Evolutionary conservation across 2,329 filamentous ascomycete genomes (phyloP), one percentile per base, ranked within the genome.

Genomic region (Daldinia eschscholtzii): DNA sequence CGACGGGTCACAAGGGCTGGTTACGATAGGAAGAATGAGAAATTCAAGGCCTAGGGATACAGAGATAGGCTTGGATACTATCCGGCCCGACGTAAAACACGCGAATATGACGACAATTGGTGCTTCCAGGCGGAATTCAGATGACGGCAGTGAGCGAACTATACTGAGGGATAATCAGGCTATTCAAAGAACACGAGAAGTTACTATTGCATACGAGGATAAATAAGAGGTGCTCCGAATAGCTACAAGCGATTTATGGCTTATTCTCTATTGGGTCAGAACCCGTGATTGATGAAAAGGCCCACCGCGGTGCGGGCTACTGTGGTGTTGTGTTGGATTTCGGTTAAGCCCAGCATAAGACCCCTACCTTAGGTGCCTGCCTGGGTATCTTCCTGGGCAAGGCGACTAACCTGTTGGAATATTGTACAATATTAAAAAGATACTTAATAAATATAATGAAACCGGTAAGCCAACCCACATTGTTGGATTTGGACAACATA

Each of bases 141-240:
- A 57, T 15, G 56, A 57, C 12, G 67, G 28, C 4, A 67, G 67
- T 28, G 57, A 70, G 7, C 26, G 35, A 26, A 60, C 57, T 39
- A 70, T 70, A 15, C 46, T 70, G 9, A 23, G 57, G 30, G 58
- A 57, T 1, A 55, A 50, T 6, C 50, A 61, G 6, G 37, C 53
- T 15, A 67, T 70, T 33, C 64, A 70, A 20, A 62, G 64, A 48
- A 67, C 50, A 12, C 35, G 57, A 7, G 64, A 70, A n/a, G 67
- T 70, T 26, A 70, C 64, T 2, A 48, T 70, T 20, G 53, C 28
- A 20, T 70, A 67, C 15, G 50, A 53, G 28, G 50, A 53, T 33
- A 35, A 53, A 15, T 6, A 12, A 23, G 4, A 18, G 44, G 12
- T 10, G 12, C 12, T 5, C 10, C 12, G 2, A 48, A 28, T 48